Evolutionary conservation across 2,329 filamentous ascomycete species (phyloP), one percentile per base, ranked within the genome.

Genomic region (Fusarium cicatricum): DNA sequence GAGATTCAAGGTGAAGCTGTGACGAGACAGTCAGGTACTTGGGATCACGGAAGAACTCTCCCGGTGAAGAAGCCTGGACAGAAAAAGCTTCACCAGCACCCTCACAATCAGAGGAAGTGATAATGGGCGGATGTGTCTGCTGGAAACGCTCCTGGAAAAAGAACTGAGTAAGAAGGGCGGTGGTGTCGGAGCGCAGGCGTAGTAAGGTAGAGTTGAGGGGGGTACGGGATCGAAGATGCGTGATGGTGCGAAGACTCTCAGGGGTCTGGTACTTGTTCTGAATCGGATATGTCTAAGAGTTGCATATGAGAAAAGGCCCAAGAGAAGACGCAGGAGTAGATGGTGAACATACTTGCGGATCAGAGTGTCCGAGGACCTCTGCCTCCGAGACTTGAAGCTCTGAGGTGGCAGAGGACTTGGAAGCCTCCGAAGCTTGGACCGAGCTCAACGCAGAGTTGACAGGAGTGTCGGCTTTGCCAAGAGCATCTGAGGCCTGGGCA

Each of bases 61-160:
- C 58, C 8, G 64, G 51, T 2, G 65, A 70, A n/a, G 68, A 74
- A 11, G 85, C 80, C 16, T 80, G 72, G 32, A 98, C 79, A 10
- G 86, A 86, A 70, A 99, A 99, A 15, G 96, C 94, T 72, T 98
- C 93, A 1, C 95, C 95, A 2, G 93, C 95, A 4, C 95, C 95
- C 78, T 99, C 95, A 70, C 95, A 99, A 70, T 99, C 95, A 0
- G 94, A 97, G 1, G 94, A 97, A 2, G 95, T 98, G 69, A 99
- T 91, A 68, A 98, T 88, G 5, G 95, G 95, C 4, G 95, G 91
- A 66, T 98, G 94, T 8, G 91, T 91, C 75, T 98, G 90, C 54
- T 91, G 83, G 68, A 91, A 94, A 51, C 86, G 82, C 55, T 86
- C 82, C 21, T 80, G 76, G 40, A 84, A 82, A 75, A 98, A 97